Conservation (phyloP, 176 grass and related monocot species). For the Musa acuminata region DNA sequence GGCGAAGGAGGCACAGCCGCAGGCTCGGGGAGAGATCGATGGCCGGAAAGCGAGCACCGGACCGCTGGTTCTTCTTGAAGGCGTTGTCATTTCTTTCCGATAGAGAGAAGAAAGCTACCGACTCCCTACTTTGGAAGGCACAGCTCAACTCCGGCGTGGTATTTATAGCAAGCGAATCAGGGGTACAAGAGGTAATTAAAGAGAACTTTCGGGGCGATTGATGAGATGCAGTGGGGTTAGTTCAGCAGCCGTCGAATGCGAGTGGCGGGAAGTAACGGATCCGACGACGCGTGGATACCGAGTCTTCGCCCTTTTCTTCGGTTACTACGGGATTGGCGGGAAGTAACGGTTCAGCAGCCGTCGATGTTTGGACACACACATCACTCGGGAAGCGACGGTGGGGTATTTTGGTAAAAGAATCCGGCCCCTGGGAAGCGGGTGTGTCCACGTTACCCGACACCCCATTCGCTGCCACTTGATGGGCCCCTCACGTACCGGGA, state of each 20-base stretch:
- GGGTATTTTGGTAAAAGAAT: neutral
- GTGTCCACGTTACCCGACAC: neutral
- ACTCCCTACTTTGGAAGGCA: neutral
- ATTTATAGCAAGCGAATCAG: neutral
- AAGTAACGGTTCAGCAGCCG: neutral
- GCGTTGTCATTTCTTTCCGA: neutral
- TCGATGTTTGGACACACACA: neutral
- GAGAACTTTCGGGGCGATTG: neutral
- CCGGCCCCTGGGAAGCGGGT: neutral
- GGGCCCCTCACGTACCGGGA: neutral
- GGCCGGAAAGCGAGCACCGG: neutral
- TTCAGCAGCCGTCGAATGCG: no score
- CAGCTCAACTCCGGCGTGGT: neutral
- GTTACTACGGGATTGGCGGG: neutral
- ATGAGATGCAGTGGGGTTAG: no score
- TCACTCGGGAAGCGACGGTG: neutral
- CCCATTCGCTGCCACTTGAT: neutral
- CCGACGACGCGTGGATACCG: no score
- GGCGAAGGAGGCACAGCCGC: neutral
- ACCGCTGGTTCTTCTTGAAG: neutral
- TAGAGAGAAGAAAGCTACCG: neutral
- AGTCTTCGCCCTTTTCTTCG: neutral
- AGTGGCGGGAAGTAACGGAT: no score
- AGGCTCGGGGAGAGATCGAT: neutral
- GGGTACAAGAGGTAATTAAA: neutral